Conservation (phyloP, 495 filamentous ascomycete species). For the Podospora tetraspora region DNA sequence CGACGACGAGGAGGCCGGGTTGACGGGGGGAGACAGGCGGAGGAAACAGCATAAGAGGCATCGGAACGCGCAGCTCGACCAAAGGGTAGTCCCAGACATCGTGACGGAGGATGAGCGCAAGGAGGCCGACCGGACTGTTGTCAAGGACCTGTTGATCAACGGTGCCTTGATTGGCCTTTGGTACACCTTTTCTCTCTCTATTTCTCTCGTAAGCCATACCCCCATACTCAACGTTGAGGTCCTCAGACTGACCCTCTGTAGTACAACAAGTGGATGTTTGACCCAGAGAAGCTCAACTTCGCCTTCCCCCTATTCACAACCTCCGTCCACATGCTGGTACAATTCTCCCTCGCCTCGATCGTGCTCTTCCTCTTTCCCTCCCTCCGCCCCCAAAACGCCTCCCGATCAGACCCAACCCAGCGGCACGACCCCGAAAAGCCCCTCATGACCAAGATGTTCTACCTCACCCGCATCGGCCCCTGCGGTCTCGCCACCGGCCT, state of each 20-base stretch:
- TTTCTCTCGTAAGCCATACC: slow-evolving; percentile 72
- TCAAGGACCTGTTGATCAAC: slow-evolving; percentile 66
- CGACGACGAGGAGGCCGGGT: slow-evolving; percentile 84
- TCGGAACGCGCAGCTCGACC: slow-evolving; percentile 66
- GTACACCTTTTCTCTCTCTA: slow-evolving; percentile 92
- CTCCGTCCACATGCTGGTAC: slow-evolving; percentile 90
- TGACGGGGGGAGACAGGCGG: slow-evolving; percentile 66
- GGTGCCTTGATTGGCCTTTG: slow-evolving; percentile 73
- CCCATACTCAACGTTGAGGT: background rate
- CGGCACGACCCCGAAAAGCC: slow-evolving; percentile 57
- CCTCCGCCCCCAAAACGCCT: slow-evolving; percentile 61
- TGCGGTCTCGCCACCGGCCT: slow-evolving; percentile 91
- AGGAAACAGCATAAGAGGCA: slow-evolving; percentile 59
- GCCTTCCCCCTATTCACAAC: slow-evolving; percentile 95
- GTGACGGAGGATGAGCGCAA: slow-evolving; percentile 59
- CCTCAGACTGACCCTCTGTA: slow-evolving; percentile 30
- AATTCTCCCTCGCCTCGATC: slow-evolving; percentile 75
- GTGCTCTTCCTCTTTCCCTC: slow-evolving; percentile 81
- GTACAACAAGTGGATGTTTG: slow-evolving; percentile 99
- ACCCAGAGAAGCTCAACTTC: slow-evolving; percentile 76
- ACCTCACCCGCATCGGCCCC: slow-evolving; percentile 84
- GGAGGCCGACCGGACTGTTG: slow-evolving; percentile 63
- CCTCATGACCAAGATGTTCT: slow-evolving; percentile 88
- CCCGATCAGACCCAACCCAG: slow-evolving; percentile 43
- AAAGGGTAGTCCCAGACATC: slow-evolving; percentile 57